phyloP scores from a whole-genome alignment of 768 basidiomycete species.

The Amanita thiersii region DNA sequence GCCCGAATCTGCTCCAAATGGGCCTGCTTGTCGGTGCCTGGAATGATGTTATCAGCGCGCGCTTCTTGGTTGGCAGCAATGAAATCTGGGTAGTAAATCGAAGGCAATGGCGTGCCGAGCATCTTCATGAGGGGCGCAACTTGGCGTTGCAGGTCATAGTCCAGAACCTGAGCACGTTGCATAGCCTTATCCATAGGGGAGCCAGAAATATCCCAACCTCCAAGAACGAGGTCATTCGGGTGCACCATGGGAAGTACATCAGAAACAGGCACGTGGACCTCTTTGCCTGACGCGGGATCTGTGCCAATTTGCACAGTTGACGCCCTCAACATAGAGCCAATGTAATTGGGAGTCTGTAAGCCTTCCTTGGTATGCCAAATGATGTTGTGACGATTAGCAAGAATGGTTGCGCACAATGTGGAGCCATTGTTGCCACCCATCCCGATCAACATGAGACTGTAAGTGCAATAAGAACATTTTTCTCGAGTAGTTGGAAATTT shows the following conservation, averaged over 20 bases:
- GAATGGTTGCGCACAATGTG: slow-evolving; percentile 88
- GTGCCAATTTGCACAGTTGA: slow-evolving; percentile 90
- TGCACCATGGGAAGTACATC: slow-evolving; percentile 97
- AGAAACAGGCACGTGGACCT: slow-evolving; percentile 86
- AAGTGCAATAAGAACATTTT: slow-evolving; percentile 9
- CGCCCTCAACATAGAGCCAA: slow-evolving; percentile 92
- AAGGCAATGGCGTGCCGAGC: slow-evolving; percentile 80
- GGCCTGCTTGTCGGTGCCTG: slow-evolving; percentile 77
- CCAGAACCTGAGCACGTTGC: slow-evolving; percentile 87
- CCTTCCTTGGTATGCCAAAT: slow-evolving; percentile 92
- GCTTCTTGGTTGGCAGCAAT: slow-evolving; percentile 97
- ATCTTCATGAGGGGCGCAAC: slow-evolving; percentile 79
- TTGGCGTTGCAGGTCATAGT: slow-evolving; percentile 96
- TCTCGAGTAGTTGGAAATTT: too few relatives aligned
- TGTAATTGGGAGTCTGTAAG: slow-evolving; percentile 92
- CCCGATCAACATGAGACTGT: slow-evolving; percentile 93
- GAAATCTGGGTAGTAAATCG: slow-evolving; percentile 96
- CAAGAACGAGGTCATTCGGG: slow-evolving; percentile 94
- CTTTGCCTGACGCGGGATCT: slow-evolving; percentile 74
- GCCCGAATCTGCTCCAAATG: slow-evolving; percentile 88
- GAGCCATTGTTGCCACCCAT: slow-evolving; percentile 96
- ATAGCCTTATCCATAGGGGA: slow-evolving; percentile 84
- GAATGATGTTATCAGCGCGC: slow-evolving; percentile 89
- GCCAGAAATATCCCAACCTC: slow-evolving; percentile 97
- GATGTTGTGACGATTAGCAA: slow-evolving; percentile 94